phyloP scores from a whole-genome alignment of 2,329 filamentous ascomycete genomes.

The Seiridium cupressi region DNA sequence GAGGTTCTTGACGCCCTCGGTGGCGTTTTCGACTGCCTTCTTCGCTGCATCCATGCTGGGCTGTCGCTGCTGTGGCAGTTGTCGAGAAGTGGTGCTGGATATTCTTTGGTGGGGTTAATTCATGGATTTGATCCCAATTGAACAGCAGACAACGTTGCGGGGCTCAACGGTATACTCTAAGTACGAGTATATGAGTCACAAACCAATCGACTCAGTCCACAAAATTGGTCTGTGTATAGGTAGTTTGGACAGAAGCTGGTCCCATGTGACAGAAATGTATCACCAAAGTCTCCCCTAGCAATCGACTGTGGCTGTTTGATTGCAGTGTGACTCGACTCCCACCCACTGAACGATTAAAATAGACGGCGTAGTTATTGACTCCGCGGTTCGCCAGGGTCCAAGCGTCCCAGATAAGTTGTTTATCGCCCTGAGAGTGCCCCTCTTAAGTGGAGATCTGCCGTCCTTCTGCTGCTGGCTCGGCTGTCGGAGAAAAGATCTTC shows the following conservation, averaged over 20 bases:
- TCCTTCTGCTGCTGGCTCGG: background rate
- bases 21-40: constrained; percentile 41
- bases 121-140: background rate
- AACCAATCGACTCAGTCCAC: background rate
- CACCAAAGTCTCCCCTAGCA: too few species aligned
- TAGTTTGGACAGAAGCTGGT: too few species aligned
- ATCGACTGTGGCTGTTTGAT: too few species aligned
- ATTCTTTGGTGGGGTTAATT: background rate
- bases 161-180: background rate
- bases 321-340: too few species aligned
- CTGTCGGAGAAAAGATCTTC: constrained; percentile 4
- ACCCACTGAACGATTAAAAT: background rate
- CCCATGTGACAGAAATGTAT: too few species aligned
- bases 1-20: constrained; percentile 52
- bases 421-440: background rate
- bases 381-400: background rate
- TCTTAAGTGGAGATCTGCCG: background rate
- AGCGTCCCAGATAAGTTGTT: background rate
- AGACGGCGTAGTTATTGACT: background rate
- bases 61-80: background rate
- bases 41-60: constrained; percentile 43
- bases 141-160: background rate
- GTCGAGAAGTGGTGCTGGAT: background rate
- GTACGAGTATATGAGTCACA: too few species aligned
- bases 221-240: background rate